A percentile compares a stretch with the other conserved stretches of the same genome.
Evolutionary conservation across 2,329 filamentous ascomycete genomes (phyloP).

Genomic region (Xylaria sp.): DNA sequence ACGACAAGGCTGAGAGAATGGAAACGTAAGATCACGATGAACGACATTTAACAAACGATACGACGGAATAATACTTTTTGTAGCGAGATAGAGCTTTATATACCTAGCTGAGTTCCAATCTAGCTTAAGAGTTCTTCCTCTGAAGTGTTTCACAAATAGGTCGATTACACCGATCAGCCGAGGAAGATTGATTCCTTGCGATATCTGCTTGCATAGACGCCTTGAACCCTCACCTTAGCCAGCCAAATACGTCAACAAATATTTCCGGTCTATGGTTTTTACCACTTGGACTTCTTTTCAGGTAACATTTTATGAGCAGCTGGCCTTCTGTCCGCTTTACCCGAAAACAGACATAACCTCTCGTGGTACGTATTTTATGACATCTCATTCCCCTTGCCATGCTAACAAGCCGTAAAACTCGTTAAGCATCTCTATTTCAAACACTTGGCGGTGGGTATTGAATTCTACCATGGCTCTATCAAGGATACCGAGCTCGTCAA

Average conservation of each 20-base stretch:
- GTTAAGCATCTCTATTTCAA: constrained; percentile 10
- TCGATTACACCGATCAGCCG: background rate
- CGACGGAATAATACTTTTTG: background rate
- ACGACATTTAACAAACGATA: background rate
- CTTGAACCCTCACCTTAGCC: no score
- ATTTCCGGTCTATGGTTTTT: no score
- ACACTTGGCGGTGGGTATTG: background rate
- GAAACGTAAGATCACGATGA: constrained; percentile 25
- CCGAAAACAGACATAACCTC: no score
- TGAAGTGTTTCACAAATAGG: background rate
- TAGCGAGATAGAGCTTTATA: background rate
- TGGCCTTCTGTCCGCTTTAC: no score
- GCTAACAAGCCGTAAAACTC: background rate
- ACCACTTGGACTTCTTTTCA: no score
- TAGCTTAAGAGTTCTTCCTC: background rate
- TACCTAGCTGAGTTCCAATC: background rate
- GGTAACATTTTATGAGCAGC: no score
- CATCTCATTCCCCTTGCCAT: background rate
- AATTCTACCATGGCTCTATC: background rate
- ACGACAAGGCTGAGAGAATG: constrained; percentile 43
- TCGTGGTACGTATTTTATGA: no score
- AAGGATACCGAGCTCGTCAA: constrained; percentile 9
- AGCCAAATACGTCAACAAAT: no score
- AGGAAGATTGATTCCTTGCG: background rate
- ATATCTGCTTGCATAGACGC: background rate